These are phyloP conservation scores for Coemansia interrupta DNA, from an alignment of 192 early-diverging fungal genomes.

Conservation along the genomic window DNA sequence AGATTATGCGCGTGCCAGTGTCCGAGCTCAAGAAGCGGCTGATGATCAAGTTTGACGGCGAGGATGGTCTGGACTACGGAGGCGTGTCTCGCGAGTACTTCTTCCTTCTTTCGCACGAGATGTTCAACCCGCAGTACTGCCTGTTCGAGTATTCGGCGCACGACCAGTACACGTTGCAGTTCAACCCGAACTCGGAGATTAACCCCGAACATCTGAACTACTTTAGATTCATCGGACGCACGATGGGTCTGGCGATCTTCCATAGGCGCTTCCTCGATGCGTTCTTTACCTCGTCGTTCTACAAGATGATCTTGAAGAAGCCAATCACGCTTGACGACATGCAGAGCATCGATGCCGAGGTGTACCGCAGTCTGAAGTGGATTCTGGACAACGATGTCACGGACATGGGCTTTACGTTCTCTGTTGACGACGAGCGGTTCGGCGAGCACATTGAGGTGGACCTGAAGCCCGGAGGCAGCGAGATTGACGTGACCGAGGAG, in stretches of 20 bases:
- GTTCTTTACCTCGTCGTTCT: conserved; percentile 94
- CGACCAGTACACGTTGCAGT: conserved; percentile 97
- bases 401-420: conserved; percentile 82
- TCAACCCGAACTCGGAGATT: conserved; percentile 91
- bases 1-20: conserved; percentile 89
- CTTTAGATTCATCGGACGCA: conserved; percentile 97
- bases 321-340: conserved; percentile 85
- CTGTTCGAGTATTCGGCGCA: conserved; percentile 97
- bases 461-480: conserved; percentile 79
- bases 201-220: conserved; percentile 98
- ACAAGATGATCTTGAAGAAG: conserved; percentile 93
- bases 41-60: conserved; percentile 98
- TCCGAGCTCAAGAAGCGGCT: conserved; percentile 92
- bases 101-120: conserved; percentile 95
- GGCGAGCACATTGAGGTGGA: conserved; percentile 86
- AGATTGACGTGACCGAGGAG: conserved; percentile 92
- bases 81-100: conserved; percentile 97
- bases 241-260: conserved; percentile 94
- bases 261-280: conserved; percentile 95
- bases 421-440: conserved; percentile 92
- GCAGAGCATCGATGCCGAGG: conserved; percentile 92
- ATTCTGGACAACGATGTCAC: conserved; percentile 89
- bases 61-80: conserved; percentile 98
- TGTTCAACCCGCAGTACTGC: conserved; percentile 97
- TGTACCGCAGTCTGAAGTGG: conserved; percentile 89